phyloP scores from a whole-genome alignment of 1,284 basidiomycete genomes.

The Bondarzewia mesenterica region DNA sequence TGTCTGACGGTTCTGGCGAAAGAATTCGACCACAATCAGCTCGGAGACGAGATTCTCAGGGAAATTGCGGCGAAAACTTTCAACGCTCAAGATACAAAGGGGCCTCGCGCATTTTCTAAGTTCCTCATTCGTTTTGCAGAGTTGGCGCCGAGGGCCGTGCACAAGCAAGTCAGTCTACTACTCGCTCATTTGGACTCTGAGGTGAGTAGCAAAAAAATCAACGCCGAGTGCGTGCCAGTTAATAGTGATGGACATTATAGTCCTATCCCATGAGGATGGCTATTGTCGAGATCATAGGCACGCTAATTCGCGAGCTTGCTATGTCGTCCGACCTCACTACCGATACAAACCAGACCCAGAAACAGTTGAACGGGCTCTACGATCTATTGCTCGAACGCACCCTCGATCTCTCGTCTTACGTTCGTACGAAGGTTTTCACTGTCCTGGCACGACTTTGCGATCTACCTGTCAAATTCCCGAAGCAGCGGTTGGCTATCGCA shows the following conservation, averaged over 20 bases:
- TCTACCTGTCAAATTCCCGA: constrained; percentile 78
- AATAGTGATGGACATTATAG: constrained; percentile 28
- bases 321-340: constrained; percentile 45
- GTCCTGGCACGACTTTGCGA: constrained; percentile 71
- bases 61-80: constrained; percentile 80
- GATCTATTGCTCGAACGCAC: constrained; percentile 81
- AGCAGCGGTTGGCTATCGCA: constrained; percentile 76
- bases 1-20: constrained; percentile 74
- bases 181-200: constrained; percentile 89
- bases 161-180: constrained; percentile 87
- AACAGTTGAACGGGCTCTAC: constrained; percentile 81
- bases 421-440: constrained; percentile 80
- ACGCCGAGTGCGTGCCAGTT: neutral
- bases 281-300: constrained; percentile 80
- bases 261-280: constrained; percentile 96
- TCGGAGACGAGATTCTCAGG: constrained; percentile 86
- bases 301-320: constrained; percentile 74
- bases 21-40: constrained; percentile 85
- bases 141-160: constrained; percentile 74
- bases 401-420: constrained; percentile 86
- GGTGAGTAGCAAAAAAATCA: constrained; percentile 33
- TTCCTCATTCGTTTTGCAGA: constrained; percentile 85
- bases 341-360: constrained; percentile 56
- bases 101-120: constrained; percentile 77
- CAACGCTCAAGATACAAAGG: constrained; percentile 79